Percentiles rank a stretch among this genome's conserved stretches.
Conservation (phyloP, 1,139 yeast species). For the Citeromyces siamensis region DNA sequence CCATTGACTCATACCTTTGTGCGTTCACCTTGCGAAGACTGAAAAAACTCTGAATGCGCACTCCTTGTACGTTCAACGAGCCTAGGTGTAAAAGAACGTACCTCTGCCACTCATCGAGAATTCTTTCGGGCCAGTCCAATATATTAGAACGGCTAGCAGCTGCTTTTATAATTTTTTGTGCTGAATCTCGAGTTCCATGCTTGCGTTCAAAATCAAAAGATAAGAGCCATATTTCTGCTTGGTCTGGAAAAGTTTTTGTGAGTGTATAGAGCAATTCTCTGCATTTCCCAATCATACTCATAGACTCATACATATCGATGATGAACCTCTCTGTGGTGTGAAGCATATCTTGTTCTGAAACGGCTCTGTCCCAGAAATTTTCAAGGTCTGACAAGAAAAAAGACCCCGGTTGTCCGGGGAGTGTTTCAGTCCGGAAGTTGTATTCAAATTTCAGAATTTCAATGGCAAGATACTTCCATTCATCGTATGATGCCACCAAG, state of each 20-base stretch:
- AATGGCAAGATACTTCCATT: neutral
- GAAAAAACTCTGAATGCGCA: neutral
- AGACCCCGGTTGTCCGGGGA: neutral
- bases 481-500: neutral
- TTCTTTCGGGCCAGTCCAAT: slow-evolving; percentile 39
- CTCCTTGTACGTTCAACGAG: slow-evolving; percentile 3
- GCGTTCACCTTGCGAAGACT: slow-evolving; percentile 6
- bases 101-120: slow-evolving; percentile 32
- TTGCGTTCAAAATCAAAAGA: slow-evolving; percentile 27
- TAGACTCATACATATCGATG: slow-evolving; percentile 19
- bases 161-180: slow-evolving; percentile 19
- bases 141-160: slow-evolving; percentile 20
- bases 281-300: slow-evolving; percentile 20
- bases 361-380: slow-evolving; percentile 15
- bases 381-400: slow-evolving; percentile 7
- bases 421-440: neutral
- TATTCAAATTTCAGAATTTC: neutral
- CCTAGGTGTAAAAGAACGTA: slow-evolving; percentile 11
- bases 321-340: slow-evolving; percentile 31
- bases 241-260: slow-evolving; percentile 11
- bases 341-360: slow-evolving; percentile 18
- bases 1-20: slow-evolving; percentile 9
- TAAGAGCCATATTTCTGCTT: slow-evolving; percentile 37
- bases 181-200: slow-evolving; percentile 14
- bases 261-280: slow-evolving; percentile 19